Conservation (phyloP, 176 grass and related monocot species). For the Musa beccarii region DNA sequence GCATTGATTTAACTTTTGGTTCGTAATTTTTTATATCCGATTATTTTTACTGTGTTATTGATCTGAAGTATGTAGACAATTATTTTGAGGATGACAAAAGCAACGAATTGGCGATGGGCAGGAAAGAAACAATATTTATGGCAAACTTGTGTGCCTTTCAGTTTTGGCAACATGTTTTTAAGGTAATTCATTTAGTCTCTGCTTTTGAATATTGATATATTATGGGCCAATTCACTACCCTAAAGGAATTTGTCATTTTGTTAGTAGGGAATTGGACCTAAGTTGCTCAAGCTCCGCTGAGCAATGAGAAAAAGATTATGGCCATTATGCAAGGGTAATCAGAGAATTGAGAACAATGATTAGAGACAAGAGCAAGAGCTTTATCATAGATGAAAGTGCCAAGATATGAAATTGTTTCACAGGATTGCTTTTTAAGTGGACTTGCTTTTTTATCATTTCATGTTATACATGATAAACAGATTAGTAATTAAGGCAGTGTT, state of each 20-base stretch:
- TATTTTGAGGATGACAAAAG: conserved; percentile 43
- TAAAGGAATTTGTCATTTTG: neutral
- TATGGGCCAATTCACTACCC: neutral
- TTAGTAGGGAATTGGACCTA: neutral
- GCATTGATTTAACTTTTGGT: neutral
- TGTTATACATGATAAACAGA: too few relatives aligned
- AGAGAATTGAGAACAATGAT: neutral
- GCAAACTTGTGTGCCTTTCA: conserved; percentile 87
- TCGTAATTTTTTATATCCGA: neutral
- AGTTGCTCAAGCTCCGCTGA: neutral
- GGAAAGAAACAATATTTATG: conserved; percentile 66
- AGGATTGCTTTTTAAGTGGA: neutral
- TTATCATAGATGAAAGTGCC: neutral
- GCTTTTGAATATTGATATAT: conserved; percentile 8
- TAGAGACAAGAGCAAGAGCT: neutral
- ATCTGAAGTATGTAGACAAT: conserved; percentile 50
- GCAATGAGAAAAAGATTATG: neutral
- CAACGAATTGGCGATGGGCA: conserved; percentile 32
- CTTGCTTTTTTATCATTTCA: neutral
- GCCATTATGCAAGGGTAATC: neutral
- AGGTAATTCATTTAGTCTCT: conserved; percentile 45
- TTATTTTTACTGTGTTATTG: conserved; percentile 5
- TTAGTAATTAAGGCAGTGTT: too few relatives aligned
- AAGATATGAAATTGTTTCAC: neutral
- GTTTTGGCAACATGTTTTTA: conserved; percentile 83